Evolutionary conservation across 192 early-diverging fungal species (phyloP), one percentile per base, ranked within the genome.

Genomic region (Coemansia sp.): DNA sequence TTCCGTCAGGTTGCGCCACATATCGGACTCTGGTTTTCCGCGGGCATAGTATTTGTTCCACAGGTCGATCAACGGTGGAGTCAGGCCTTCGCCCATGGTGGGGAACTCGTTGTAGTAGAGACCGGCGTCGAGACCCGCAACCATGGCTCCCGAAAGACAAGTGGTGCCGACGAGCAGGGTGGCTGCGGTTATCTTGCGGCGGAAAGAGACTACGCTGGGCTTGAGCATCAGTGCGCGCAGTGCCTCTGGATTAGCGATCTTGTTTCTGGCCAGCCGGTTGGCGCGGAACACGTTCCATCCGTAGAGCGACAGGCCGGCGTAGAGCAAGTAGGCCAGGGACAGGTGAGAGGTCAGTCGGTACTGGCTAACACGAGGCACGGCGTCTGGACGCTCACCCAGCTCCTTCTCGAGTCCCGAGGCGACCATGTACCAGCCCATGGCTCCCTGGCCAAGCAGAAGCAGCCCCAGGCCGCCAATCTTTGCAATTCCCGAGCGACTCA

Each of bases 351-450:
- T 86, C 34, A 98, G 83, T 63, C 96, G 88, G 74, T 95, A 97
- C 68, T 97, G 96, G 56, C 89, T 92, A 29, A 98, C 96, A 30
- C 96, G 87, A 2, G 95, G 95, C 4, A 93, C 87, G 13, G 88
- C 85, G 35, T 91, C 87, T 16, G 90, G 85, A 7, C 85, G 84
- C 55, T 88, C 82, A 67, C 92, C 78, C 29, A 95, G 74, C 65
- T 92, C 89, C 48, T 91, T 82, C 20, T 88, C 85, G 8, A 98
- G 81, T 14, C 96, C 96, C 61, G 91, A 93, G 36, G 91, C 88
- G 22, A 98, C 96, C 96, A 98, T 98, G 71, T 92, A 95, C 96
- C 96, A 98, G 58, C 96, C 96, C 67, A 98, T 83, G 13, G 89
- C 82, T 29, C 96, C 96, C 84, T 93, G 91, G 64, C 89, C 89